Percentiles rank a stretch among this genome's conserved stretches.
Conservation (phyloP, 192 early-diverging fungal species). For the Coemansia erecta region DNA sequence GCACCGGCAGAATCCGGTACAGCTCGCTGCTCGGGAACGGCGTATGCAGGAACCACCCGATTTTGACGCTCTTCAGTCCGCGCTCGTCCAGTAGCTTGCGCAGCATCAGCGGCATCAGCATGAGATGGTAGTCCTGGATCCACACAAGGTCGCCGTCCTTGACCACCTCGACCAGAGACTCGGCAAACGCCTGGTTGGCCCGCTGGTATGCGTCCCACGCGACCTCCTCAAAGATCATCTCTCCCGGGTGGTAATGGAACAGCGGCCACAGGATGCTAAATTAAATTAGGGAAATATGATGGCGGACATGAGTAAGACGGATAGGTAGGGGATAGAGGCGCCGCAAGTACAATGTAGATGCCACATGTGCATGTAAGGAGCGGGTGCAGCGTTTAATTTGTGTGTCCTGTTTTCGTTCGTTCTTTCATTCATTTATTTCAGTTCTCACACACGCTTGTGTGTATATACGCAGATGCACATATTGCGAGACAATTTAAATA, state of each 20-base stretch:
- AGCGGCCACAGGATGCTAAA: conserved; percentile 95
- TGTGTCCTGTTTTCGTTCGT: too few species aligned
- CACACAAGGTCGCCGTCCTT: conserved; percentile 88
- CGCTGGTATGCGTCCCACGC: conserved; percentile 94
- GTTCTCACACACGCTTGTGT: too few species aligned
- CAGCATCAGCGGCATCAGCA: conserved; percentile 89
- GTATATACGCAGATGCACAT: too few species aligned
- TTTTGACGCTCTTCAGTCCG: conserved; percentile 74
- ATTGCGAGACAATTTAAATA: too few species aligned
- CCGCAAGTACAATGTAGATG: too few species aligned
- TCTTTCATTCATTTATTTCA: too few species aligned
- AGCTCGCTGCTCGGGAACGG: conserved; percentile 97
- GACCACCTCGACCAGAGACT: conserved; percentile 78
- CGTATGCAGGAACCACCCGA: conserved; percentile 98
- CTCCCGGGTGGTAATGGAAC: conserved; percentile 99
- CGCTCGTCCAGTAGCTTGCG: conserved; percentile 58
- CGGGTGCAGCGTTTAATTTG: too few species aligned
- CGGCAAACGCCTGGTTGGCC: conserved; percentile 94
- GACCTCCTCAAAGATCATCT: conserved; percentile 93
- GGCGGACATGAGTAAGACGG: not conserved
- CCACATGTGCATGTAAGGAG: too few species aligned
- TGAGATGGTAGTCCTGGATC: conserved; percentile 98
- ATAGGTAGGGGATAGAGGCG: too few species aligned
- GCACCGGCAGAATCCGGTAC: conserved; percentile 93
- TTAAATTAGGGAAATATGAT: not conserved